Percentiles rank a stretch among this genome's conserved stretches.
These are phyloP conservation scores for Helicocarpus griseus DNA, from an alignment of 2,329 filamentous ascomycete species.

Conservation along the genomic window DNA sequence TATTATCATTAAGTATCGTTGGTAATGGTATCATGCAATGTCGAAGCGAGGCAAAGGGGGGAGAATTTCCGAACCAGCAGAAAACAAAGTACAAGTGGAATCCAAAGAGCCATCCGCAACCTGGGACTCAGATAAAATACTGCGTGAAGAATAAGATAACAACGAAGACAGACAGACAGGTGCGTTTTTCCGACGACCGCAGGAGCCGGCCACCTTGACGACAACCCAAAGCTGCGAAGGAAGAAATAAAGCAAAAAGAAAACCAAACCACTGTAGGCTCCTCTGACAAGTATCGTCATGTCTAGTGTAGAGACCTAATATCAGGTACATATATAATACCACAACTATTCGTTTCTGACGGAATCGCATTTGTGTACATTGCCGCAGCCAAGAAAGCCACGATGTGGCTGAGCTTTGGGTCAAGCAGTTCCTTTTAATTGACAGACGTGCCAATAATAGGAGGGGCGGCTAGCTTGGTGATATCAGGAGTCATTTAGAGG, in stretches of 20 bases:
- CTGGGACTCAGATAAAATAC: background rate
- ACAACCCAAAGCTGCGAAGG: background rate
- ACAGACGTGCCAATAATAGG: background rate
- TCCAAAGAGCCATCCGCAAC: background rate
- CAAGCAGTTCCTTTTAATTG: too few species aligned
- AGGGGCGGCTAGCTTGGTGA: background rate
- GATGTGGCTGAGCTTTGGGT: too few species aligned
- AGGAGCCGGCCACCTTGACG: background rate
- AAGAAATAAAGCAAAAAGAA: too few species aligned
- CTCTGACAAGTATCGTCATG: too few species aligned
- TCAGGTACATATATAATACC: too few species aligned
- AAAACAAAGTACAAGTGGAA: background rate
- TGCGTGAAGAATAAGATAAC: background rate
- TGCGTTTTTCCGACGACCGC: background rate
- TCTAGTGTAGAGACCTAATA: too few species aligned
- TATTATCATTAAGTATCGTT: constrained; percentile 5
- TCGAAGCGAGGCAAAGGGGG: background rate
- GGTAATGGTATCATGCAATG: constrained; percentile 1
- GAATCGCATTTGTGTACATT: too few species aligned
- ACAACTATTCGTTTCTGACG: too few species aligned
- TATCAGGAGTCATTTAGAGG: background rate
- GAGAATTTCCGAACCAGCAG: background rate
- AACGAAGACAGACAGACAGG: background rate
- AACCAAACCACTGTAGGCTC: too few species aligned
- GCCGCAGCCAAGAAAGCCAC: too few species aligned